phyloP scores from a whole-genome alignment of 345 rosid species.

The Geranium rotundifolium region DNA sequence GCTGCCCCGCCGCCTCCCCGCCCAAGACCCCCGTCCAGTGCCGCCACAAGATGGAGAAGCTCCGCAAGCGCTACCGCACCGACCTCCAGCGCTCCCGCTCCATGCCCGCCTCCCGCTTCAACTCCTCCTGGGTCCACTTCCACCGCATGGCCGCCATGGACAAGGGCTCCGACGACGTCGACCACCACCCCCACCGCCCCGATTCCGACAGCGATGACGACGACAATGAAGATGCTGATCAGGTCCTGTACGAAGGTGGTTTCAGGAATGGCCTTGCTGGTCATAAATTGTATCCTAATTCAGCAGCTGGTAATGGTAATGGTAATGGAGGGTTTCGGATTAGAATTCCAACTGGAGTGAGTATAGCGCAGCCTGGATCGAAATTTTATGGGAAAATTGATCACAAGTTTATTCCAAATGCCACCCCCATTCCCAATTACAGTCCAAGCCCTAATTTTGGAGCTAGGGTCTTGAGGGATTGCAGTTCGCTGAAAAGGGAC shows the following conservation, averaged over 20 bases:
- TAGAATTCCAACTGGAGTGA: constrained; percentile 77
- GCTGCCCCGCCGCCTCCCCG: constrained; percentile 54
- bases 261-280: constrained; percentile 31
- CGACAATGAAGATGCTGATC: constrained; percentile 26
- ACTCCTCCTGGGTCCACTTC: constrained; percentile 86
- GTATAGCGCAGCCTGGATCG: constrained; percentile 59
- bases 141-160: constrained; percentile 86
- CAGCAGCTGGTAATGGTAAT: constrained; percentile 22
- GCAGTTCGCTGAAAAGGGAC: constrained; percentile 20
- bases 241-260: constrained; percentile 19
- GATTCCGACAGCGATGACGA: constrained; percentile 30
- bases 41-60: constrained; percentile 98
- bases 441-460: constrained; percentile 18
- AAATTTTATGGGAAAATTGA: constrained; percentile 29
- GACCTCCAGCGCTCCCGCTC: constrained; percentile 89
- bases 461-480: constrained; percentile 24
- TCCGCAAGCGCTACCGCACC: constrained; percentile 70
- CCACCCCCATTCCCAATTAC: background rate
- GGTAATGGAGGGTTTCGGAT: constrained; percentile 48
- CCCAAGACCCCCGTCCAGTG: constrained; percentile 85
- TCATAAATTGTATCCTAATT: constrained; percentile 48
- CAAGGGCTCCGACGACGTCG: constrained; percentile 35
- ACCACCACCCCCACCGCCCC: constrained; percentile 27
- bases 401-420: constrained; percentile 20
- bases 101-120: constrained; percentile 59